phyloP scores from a whole-genome alignment of 768 basidiomycete genomes.

The Leccinum obscurum region DNA sequence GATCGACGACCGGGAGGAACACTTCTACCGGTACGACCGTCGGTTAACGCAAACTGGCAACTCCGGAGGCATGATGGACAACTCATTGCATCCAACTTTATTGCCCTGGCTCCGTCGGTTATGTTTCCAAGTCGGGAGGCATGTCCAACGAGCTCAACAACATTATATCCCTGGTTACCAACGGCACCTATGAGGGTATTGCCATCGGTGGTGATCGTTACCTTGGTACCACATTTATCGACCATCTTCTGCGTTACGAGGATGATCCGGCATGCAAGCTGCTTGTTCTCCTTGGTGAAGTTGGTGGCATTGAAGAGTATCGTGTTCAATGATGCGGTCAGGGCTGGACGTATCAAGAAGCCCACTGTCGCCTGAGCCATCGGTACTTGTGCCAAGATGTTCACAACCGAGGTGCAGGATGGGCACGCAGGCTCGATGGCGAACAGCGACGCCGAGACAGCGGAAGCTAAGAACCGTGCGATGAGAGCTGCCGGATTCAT shows the following conservation, averaged over 20 bases:
- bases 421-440: constrained; percentile 99
- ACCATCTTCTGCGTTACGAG: too few relatives aligned
- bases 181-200: constrained; percentile 99
- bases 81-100: constrained; percentile 99
- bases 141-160: constrained; percentile 99
- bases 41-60: constrained; percentile 36
- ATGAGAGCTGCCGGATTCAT: constrained; percentile 96
- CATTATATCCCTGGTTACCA: constrained; percentile 93
- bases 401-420: constrained; percentile 98
- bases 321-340: constrained; percentile 93
- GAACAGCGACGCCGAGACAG: constrained; percentile 96
- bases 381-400: constrained; percentile 99
- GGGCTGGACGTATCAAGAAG: constrained; percentile 90
- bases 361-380: constrained; percentile 99
- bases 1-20: constrained; percentile 51
- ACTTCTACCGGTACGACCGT: constrained; percentile 26
- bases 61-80: constrained; percentile 89
- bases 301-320: constrained; percentile 99
- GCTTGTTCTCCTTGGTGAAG: too few relatives aligned
- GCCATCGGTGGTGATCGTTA: too few relatives aligned
- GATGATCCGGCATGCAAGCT: too few relatives aligned
- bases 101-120: constrained; percentile 95
- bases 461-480: constrained; percentile 94
- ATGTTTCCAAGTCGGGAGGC: constrained; percentile 99
- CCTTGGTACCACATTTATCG: too few relatives aligned